Evolutionary conservation across 148 eudicot genomes (phyloP), one percentile per base, ranked within the genome.

Genomic region (Cornus kousa): DNA sequence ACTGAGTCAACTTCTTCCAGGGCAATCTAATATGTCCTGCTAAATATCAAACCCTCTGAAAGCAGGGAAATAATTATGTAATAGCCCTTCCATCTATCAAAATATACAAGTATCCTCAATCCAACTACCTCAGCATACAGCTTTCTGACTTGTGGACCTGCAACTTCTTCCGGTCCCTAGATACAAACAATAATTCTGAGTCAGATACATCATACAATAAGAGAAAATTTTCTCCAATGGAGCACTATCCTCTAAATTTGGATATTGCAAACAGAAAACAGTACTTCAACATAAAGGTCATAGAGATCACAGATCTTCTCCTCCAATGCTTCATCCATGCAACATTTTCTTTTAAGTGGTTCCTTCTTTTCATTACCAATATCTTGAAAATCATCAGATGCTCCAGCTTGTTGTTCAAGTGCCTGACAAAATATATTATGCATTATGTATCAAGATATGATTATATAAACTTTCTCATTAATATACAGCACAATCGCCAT

Each of bases 301-400:
- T 97, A 94, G 69, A 97, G 97, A 84, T 97, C 97, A 82, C 99
- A 94, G 60, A 97, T 91, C 86, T 89, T 94, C 84, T 92, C 98
- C 83, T 97, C 99, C 82, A 97, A 70, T 46, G 89, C 82, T 80
- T 83, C 82, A 86, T 97, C 97, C 92, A 92, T 94, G 77, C 79
- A 79, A 84, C 78, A 86, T 81, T 88, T 87, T 68, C 87, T 82
- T 85, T 91, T 92, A 68, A 74, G 60, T 37, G 80, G 65, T 70
- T 86, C 88, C 81, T 86, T 94, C 74, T 85, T 93, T 82, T 80
- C 85, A 67, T 75, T 85, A 71, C 83, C 87, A 82, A 83, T 74
- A 74, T 90, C 94, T 83, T 89, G 95, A 79, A 89, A 68, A 82
- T 94, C 90, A 82, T 91, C 90, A 89, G 89, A 86, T 64, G 83